phyloP scores from a whole-genome alignment of 2,329 filamentous ascomycete species.

The Ophiobolus disseminans region DNA sequence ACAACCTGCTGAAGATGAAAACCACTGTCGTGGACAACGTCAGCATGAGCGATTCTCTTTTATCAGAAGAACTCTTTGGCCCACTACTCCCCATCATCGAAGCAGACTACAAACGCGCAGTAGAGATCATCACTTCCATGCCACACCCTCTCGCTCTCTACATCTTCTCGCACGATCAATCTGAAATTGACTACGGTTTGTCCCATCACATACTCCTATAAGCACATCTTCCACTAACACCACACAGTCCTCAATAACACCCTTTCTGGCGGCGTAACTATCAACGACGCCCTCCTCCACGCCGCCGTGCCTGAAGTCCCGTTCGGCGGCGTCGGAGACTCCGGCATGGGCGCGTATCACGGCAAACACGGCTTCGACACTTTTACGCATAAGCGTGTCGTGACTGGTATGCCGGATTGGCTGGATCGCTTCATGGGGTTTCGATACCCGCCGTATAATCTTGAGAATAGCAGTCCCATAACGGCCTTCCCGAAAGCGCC shows the following conservation, averaged over 20 bases:
- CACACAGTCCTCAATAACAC: slow-evolving; percentile 1
- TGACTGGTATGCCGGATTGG: neutral
- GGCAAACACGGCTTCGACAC: slow-evolving; percentile 1
- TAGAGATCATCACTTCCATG: neutral
- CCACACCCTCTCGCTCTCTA: slow-evolving; percentile 1
- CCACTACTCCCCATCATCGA: slow-evolving; percentile 54
- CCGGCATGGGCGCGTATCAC: neutral
- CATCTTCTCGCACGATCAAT: neutral
- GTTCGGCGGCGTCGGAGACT: slow-evolving; percentile 5
- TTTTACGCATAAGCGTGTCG: neutral
- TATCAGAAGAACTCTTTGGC: slow-evolving; percentile 57
- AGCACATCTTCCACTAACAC: too few relatives aligned
- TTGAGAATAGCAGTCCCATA: neutral
- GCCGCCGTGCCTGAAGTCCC: neutral
- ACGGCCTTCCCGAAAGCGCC: neutral
- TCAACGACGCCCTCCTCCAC: slow-evolving; percentile 3
- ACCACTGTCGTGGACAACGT: slow-evolving; percentile 53
- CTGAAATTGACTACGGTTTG: neutral
- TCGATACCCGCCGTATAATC: slow-evolving; percentile 3
- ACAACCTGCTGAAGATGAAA: slow-evolving; percentile 14
- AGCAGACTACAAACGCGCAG: slow-evolving; percentile 22
- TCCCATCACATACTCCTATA: too few relatives aligned
- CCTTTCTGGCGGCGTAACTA: slow-evolving; percentile 1
- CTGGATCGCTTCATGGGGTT: neutral
- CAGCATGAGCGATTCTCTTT: slow-evolving; percentile 44